These are phyloP conservation scores for Protostelium mycophagum DNA, from an alignment of 78 protist species.

Conservation along the genomic window DNA sequence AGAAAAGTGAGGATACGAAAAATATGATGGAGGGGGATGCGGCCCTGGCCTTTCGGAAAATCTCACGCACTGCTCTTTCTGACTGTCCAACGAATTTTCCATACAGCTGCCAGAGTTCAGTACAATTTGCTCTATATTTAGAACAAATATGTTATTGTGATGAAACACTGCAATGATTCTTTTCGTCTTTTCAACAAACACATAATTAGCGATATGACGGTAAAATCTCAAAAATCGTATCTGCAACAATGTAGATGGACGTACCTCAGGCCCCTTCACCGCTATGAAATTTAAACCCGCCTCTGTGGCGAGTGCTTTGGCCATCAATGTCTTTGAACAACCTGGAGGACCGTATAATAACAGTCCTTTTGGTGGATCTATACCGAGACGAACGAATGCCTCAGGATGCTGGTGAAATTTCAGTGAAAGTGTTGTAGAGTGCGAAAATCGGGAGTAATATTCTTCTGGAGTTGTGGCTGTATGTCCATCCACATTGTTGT, in stretches of 20 bases:
- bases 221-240: background rate
- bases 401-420: slow-evolving; percentile 45
- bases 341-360: slow-evolving; percentile 98
- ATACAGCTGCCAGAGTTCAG: too few species aligned
- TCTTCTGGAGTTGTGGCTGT: too few species aligned
- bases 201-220: too few species aligned
- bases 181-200: too few species aligned
- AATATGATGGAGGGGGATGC: slow-evolving; percentile 82
- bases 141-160: too few species aligned
- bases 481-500: too few species aligned
- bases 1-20: slow-evolving; percentile 40
- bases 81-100: slow-evolving; percentile 92
- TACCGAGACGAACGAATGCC: slow-evolving; percentile 79
- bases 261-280: slow-evolving; percentile 91
- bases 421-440: background rate
- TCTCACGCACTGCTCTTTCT: slow-evolving; percentile 82
- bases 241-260: background rate
- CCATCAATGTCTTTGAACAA: slow-evolving; percentile 90
- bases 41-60: slow-evolving; percentile 79
- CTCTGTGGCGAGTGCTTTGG: slow-evolving; percentile 94
- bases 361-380: slow-evolving; percentile 91
- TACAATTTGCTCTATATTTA: too few species aligned
- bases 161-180: too few species aligned
- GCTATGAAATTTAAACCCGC: slow-evolving; percentile 85
- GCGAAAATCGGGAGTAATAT: background rate